Conservation (phyloP, 345 rosid genomes). For the Rhodamnia argentea region DNA sequence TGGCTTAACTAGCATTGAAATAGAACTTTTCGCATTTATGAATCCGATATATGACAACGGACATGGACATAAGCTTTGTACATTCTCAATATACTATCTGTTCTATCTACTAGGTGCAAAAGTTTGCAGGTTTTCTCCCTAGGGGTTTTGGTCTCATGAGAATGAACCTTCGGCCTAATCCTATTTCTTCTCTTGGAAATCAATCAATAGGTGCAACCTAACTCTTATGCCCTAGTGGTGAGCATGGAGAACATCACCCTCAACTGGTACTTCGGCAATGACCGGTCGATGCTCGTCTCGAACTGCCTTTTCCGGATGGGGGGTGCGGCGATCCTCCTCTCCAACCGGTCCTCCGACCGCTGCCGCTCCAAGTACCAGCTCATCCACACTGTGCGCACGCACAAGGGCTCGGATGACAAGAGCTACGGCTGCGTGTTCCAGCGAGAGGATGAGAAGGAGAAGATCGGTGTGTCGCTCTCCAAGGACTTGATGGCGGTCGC, state of each 20-base stretch:
- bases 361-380: constrained; percentile 39
- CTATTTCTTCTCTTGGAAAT: background rate
- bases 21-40: background rate
- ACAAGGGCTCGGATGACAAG: constrained; percentile 42
- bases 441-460: constrained; percentile 34
- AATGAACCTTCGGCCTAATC: background rate
- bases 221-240: constrained; percentile 47
- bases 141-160: background rate
- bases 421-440: constrained; percentile 41
- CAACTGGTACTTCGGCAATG: constrained; percentile 40
- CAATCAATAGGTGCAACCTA: constrained; percentile 23
- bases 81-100: background rate
- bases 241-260: constrained; percentile 45
- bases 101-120: background rate
- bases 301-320: constrained; percentile 52
- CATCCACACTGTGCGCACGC: constrained; percentile 43
- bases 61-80: background rate
- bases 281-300: constrained; percentile 47
- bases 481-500: constrained; percentile 54
- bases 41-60: background rate
- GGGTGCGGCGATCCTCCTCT: constrained; percentile 44
- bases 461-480: constrained; percentile 37
- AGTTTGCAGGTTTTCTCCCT: background rate
- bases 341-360: constrained; percentile 31
- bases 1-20: background rate